Evolutionary conservation across 2,329 filamentous ascomycete species (phyloP).

Genomic region (Fusarium sp.): DNA sequence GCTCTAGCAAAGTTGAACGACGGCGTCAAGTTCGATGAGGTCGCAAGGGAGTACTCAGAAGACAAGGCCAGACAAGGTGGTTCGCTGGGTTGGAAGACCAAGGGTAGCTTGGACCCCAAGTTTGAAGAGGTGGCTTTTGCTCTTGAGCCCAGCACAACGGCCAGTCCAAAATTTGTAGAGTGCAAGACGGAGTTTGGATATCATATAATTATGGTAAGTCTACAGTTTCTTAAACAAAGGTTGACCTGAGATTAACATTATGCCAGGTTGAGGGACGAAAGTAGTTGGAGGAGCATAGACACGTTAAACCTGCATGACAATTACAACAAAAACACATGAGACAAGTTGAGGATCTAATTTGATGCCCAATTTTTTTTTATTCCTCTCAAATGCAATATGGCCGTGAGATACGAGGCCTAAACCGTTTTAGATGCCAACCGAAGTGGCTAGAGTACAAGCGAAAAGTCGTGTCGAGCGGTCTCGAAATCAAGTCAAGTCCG

Average conservation of each 20-base stretch:
- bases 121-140: constrained; percentile 81
- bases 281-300: constrained; percentile 35
- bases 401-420: constrained; percentile 50
- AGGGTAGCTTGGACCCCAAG: constrained; percentile 72
- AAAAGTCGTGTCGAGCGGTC: constrained; percentile 52
- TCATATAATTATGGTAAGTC: constrained; percentile 81
- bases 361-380: constrained; percentile 55
- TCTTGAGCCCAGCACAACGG: constrained; percentile 73
- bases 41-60: constrained; percentile 78
- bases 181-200: constrained; percentile 82
- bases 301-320: not conserved
- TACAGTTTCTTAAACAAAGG: not conserved
- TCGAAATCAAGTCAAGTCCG: constrained; percentile 49
- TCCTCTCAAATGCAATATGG: constrained; percentile 54
- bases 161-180: constrained; percentile 73
- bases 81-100: constrained; percentile 77
- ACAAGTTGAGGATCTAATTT: constrained; percentile 36
- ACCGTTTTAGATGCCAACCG: constrained; percentile 59
- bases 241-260: constrained; percentile 5
- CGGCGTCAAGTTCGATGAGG: constrained; percentile 79
- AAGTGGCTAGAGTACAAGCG: constrained; percentile 61
- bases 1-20: constrained; percentile 75
- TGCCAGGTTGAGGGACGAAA: constrained; percentile 57
- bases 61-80: constrained; percentile 81
- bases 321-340: constrained; percentile 2